Evolutionary conservation across 192 early-diverging fungal species (phyloP).

Genomic region (Backusella parvicylindrica): DNA sequence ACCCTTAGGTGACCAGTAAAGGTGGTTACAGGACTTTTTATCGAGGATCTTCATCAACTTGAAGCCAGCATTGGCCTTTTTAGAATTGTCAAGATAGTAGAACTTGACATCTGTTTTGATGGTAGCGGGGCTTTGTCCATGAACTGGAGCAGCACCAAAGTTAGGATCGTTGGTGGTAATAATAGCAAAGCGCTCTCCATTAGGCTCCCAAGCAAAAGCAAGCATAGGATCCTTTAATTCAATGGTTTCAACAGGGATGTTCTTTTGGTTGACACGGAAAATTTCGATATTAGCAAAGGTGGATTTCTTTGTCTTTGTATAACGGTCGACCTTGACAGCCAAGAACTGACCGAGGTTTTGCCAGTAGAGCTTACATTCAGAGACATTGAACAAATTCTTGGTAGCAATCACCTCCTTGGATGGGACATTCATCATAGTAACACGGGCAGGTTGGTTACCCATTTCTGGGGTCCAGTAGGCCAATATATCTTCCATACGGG

Average conservation of each 20-base stretch:
- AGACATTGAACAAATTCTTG: conserved; percentile 97
- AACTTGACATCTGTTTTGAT: conserved; percentile 70
- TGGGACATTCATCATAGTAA: conserved; percentile 82
- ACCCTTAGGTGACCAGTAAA: conserved; percentile 96
- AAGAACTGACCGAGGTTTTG: conserved; percentile 86
- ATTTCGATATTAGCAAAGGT: conserved; percentile 90
- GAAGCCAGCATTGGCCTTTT: conserved; percentile 65
- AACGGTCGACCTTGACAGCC: conserved; percentile 87
- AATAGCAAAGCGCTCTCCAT: conserved; percentile 84
- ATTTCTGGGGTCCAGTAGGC: conserved; percentile 96
- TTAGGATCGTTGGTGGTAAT: conserved; percentile 73
- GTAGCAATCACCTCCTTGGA: conserved; percentile 82
- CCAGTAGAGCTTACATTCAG: conserved; percentile 87
- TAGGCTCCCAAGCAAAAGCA: conserved; percentile 94
- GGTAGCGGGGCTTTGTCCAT: conserved; percentile 46
- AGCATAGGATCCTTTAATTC: conserved; percentile 83
- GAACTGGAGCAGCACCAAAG: conserved; percentile 51
- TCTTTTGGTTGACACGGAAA: conserved; percentile 87
- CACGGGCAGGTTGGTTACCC: conserved; percentile 93
- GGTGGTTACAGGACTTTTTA: conserved; percentile 74
- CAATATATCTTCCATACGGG: conserved; percentile 62
- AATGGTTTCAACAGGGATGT: conserved; percentile 92
- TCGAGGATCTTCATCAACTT: conserved; percentile 81
- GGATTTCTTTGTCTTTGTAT: conserved; percentile 87
- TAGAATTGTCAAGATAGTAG: conserved; percentile 73